These are phyloP conservation scores for Drosera spatulata DNA, from an alignment of 179 eudicot species.

Conservation along the genomic window DNA sequence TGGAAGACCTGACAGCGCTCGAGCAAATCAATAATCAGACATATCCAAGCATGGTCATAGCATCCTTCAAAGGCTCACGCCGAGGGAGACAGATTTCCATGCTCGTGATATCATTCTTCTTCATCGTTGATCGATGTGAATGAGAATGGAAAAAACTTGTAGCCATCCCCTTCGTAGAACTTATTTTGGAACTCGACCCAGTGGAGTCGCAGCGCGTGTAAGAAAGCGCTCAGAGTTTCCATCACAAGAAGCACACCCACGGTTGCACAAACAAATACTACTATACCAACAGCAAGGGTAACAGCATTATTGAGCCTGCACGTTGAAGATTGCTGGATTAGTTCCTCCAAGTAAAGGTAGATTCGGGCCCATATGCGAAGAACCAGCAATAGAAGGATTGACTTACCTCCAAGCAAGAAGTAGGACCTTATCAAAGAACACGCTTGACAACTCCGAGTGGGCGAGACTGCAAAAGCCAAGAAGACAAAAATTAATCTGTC, in stretches of 20 bases:
- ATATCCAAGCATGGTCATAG: too few relatives aligned
- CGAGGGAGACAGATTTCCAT: too few relatives aligned
- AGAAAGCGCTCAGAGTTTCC: conserved; percentile 73
- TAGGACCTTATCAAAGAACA: conserved; percentile 74
- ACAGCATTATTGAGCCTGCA: conserved; percentile 51
- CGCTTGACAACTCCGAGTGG: conserved; percentile 62
- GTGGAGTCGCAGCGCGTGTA: conserved; percentile 66
- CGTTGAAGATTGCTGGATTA: neutral
- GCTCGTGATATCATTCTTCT: conserved; percentile 21
- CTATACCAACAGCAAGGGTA: conserved; percentile 33
- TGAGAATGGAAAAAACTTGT: conserved; percentile 51
- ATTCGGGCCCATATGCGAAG: neutral
- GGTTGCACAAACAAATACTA: conserved; percentile 48
- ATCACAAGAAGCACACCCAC: conserved; percentile 63
- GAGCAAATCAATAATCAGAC: too few relatives aligned
- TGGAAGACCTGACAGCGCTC: too few relatives aligned
- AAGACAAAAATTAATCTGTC: neutral
- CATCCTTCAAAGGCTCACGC: too few relatives aligned
- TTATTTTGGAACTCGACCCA: conserved; percentile 68
- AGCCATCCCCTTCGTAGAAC: conserved; percentile 64
- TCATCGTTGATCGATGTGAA: conserved; percentile 36
- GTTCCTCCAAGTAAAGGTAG: neutral
- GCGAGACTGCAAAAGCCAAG: conserved; percentile 38
- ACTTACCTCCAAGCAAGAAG: conserved; percentile 80
- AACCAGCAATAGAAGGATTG: too few relatives aligned